Evolutionary conservation across 2,329 filamentous ascomycete genomes (phyloP).

Genomic region (Venturiaceae sp.): DNA sequence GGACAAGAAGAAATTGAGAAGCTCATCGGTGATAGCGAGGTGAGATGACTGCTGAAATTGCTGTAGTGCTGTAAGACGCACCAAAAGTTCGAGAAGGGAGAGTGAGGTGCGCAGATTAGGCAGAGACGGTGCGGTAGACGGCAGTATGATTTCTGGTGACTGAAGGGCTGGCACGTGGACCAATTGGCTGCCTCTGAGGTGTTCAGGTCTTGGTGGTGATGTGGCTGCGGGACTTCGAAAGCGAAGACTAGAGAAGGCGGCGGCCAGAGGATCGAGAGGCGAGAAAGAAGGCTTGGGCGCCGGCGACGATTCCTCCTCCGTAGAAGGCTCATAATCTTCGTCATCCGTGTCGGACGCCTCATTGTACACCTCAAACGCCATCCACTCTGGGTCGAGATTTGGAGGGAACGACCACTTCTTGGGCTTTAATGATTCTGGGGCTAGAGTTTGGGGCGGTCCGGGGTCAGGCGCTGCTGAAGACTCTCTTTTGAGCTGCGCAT

Average conservation of each 20-base stretch:
- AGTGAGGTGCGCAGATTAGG: slow-evolving; percentile 54
- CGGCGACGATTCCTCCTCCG: slow-evolving; percentile 10
- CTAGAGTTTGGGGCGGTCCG: slow-evolving; percentile 3
- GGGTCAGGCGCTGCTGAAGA: slow-evolving; percentile 19
- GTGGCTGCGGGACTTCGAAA: slow-evolving; percentile 5
- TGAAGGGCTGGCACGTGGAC: slow-evolving; percentile 10
- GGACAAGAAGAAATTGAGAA: slow-evolving; percentile 77
- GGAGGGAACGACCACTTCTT: slow-evolving; percentile 52
- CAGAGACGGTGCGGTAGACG: slow-evolving; percentile 18
- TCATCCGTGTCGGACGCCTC: slow-evolving; percentile 50
- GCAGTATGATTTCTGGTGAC: slow-evolving; percentile 19
- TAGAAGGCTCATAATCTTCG: slow-evolving; percentile 20
- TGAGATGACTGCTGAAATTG: slow-evolving; percentile 88
- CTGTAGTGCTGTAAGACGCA: slow-evolving; percentile 77
- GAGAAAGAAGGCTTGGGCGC: slow-evolving; percentile 12
- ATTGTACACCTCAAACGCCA: slow-evolving; percentile 77
- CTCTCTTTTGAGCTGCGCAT: slow-evolving; percentile 34
- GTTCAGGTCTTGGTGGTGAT: slow-evolving; percentile 5
- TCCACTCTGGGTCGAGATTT: slow-evolving; percentile 80
- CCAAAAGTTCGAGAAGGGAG: slow-evolving; percentile 79
- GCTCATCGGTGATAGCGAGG: slow-evolving; percentile 80
- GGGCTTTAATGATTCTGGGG: slow-evolving; percentile 11
- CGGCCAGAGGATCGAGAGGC: not conserved
- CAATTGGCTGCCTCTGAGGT: slow-evolving; percentile 8
- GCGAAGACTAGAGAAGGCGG: not conserved